phyloP scores from a whole-genome alignment of 805 yeast genomes.

The Barnettozyma californica region DNA sequence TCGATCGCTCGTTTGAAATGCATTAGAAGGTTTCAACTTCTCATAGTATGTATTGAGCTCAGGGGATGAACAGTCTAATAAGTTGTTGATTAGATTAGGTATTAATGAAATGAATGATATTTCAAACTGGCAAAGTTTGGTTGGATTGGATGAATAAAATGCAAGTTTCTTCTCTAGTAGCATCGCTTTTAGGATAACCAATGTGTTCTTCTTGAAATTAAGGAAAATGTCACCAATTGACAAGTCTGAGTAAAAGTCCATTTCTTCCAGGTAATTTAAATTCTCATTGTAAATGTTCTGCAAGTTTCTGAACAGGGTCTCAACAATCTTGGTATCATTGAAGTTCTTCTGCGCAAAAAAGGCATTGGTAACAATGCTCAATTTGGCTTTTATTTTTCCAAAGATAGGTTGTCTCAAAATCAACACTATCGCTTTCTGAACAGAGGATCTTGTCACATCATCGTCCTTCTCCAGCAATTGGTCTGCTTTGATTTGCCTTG shows the following conservation, averaged over 20 bases:
- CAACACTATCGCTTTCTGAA: slow-evolving; percentile 87
- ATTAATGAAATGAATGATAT: slow-evolving; percentile 78
- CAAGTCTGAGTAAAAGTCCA: slow-evolving; percentile 68
- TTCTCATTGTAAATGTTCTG: slow-evolving; percentile 34
- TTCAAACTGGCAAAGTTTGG: slow-evolving; percentile 74
- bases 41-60: slow-evolving; percentile 48
- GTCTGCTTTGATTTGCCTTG: slow-evolving; percentile 68
- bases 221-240: slow-evolving; percentile 60
- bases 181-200: slow-evolving; percentile 71
- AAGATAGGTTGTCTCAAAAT: slow-evolving; percentile 84
- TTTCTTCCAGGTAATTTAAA: slow-evolving; percentile 35
- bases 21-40: slow-evolving; percentile 50
- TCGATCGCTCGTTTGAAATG: slow-evolving; percentile 74
- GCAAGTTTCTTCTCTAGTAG: slow-evolving; percentile 69
- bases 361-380: slow-evolving; percentile 82
- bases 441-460: slow-evolving; percentile 77
- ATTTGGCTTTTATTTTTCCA: slow-evolving; percentile 82
- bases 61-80: slow-evolving; percentile 81
- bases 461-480: slow-evolving; percentile 51
- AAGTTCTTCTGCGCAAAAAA: slow-evolving; percentile 81
- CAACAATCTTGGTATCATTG: slow-evolving; percentile 61
- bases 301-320: slow-evolving; percentile 64
- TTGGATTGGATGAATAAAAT: slow-evolving; percentile 76
- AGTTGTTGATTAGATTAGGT: slow-evolving; percentile 69
- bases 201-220: slow-evolving; percentile 50